These are phyloP conservation scores for Cucumis variabilis DNA, from an alignment of 331 rosid species.

Conservation along the genomic window DNA sequence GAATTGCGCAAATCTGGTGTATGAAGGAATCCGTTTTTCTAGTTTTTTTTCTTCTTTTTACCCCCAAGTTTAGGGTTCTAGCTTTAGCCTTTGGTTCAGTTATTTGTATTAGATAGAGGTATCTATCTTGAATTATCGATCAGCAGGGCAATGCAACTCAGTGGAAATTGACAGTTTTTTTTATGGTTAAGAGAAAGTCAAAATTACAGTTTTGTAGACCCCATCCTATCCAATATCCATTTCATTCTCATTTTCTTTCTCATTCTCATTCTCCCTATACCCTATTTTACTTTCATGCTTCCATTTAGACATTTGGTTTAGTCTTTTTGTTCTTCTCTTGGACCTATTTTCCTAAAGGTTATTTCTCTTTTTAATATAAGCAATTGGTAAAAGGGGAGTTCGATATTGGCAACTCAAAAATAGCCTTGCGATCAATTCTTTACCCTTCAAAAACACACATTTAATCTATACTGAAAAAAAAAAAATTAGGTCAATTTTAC, in stretches of 20 bases:
- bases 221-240: background rate
- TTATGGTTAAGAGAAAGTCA: slow-evolving; percentile 2
- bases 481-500: no score
- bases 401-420: no score
- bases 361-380: no score
- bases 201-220: background rate
- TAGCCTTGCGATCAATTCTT: no score
- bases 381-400: no score
- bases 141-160: background rate
- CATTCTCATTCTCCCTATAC: no score
- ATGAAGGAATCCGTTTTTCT: slow-evolving; percentile 33
- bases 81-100: background rate
- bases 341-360: no score
- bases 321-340: no score
- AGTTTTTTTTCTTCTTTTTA: background rate
- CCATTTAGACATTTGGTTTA: background rate
- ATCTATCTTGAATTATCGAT: background rate
- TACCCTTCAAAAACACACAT: no score
- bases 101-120: background rate
- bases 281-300: background rate
- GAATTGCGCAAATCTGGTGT: slow-evolving; percentile 73
- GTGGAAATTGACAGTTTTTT: background rate
- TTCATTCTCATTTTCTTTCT: no score
- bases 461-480: no score
- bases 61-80: slow-evolving; percentile 2